A percentile compares a stretch with the other conserved stretches of the same genome.
Conservation (phyloP, 768 basidiomycete genomes). For the Amanita pallidorosea region DNA sequence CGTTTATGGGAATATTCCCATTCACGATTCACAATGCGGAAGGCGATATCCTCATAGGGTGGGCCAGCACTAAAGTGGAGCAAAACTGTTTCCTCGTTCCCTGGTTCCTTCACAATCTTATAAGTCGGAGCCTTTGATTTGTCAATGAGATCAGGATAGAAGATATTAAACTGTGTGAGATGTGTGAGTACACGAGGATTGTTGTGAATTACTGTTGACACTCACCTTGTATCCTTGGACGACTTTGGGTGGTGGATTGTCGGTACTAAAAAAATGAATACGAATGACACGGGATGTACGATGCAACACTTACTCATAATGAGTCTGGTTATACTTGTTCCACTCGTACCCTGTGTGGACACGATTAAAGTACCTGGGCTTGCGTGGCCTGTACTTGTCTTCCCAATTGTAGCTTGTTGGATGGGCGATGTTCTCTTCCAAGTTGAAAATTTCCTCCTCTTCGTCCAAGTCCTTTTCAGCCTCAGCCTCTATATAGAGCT, state of each 20-base stretch:
- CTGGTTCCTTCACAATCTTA: slow-evolving; percentile 87
- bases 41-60: slow-evolving; percentile 98
- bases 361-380: slow-evolving; percentile 97
- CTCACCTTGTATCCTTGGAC: slow-evolving; percentile 95
- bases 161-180: slow-evolving; percentile 72
- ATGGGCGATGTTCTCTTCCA: slow-evolving; percentile 79
- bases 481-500: slow-evolving; percentile 81
- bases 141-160: slow-evolving; percentile 99
- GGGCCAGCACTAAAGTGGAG: slow-evolving; percentile 94
- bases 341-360: slow-evolving; percentile 99
- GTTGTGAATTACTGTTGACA: slow-evolving; percentile 2
- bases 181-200: slow-evolving; percentile 4
- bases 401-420: slow-evolving; percentile 94
- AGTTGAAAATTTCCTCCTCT: slow-evolving; percentile 91
- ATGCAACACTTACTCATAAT: slow-evolving; percentile 79
- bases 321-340: slow-evolving; percentile 99
- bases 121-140: slow-evolving; percentile 96
- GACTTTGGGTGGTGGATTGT: slow-evolving; percentile 98
- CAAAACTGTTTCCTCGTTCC: slow-evolving; percentile 91
- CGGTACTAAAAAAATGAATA: slow-evolving; percentile 46
- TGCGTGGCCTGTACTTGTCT: slow-evolving; percentile 95
- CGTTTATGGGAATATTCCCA: slow-evolving; percentile 99
- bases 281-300: not conserved
- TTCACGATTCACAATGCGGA: slow-evolving; percentile 93
- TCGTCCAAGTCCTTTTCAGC: slow-evolving; percentile 91